phyloP scores from a whole-genome alignment of 2,329 filamentous ascomycete species.

The Cordyceps cateniannulata region DNA sequence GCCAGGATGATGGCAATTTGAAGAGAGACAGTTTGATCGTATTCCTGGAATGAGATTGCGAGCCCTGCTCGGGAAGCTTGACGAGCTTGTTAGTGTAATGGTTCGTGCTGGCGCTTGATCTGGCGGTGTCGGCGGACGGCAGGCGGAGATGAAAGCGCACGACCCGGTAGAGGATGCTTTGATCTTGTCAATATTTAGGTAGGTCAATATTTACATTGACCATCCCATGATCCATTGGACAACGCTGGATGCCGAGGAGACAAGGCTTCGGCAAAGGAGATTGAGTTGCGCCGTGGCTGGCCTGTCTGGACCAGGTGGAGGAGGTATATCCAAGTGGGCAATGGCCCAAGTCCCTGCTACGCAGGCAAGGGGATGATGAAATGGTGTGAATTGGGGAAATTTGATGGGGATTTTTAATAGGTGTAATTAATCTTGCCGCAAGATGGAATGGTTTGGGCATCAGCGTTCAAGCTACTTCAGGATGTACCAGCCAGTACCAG shows the following conservation, averaged over 20 bases:
- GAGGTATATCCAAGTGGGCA: neutral
- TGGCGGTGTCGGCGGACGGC: no score
- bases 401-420: constrained; percentile 1
- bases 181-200: neutral
- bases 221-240: no score
- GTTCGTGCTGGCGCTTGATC: neutral
- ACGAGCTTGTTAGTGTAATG: neutral
- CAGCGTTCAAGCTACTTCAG: no score
- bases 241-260: neutral
- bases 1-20: neutral
- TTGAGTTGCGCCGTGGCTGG: neutral
- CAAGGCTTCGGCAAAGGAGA: neutral
- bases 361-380: neutral
- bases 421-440: neutral
- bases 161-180: neutral
- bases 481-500: neutral
- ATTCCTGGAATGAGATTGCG: neutral
- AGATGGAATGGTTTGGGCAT: neutral
- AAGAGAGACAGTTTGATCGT: neutral
- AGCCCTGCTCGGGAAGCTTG: neutral
- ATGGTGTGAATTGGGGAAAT: constrained; percentile 9
- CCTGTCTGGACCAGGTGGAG: neutral
- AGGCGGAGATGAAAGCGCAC: neutral
- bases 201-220: neutral
- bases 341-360: neutral